Evolutionary conservation across 106 monocot genomes (phyloP), one percentile per base, ranked within the genome.

Genomic region (Ottelia alismoides): DNA sequence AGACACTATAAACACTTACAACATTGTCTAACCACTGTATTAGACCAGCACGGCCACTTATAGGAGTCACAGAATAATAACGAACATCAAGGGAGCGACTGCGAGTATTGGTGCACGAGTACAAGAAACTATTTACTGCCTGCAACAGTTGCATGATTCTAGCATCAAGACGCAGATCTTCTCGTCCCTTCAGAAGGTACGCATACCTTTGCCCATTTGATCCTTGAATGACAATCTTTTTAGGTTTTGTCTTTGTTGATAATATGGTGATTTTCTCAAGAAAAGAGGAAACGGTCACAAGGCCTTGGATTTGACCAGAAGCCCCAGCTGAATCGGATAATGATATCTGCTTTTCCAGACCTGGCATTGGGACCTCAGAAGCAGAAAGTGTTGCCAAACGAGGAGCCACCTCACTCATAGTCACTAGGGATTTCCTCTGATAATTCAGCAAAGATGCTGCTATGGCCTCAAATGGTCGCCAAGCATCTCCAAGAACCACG

Each of bases 21-120:
- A 86, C 85, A 62, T 98, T 85, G 53, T 90, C 85, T 19, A 98
- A 89, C 98, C 98, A 98, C 76, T 80, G 98, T 48, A 98, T 98
- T 43, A 98, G 69, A 67, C 98, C 98, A 65, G 98, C 98, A 35
- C 77, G 65, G 23, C 79, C 89, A 75, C 85, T 98, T 27, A 98
- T 85, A 72, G 98, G 98, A 45, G 98, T 98, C 26, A 98, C 98
- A 26, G 98, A 90, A 52, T 98, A 98, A 66, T 80, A 86, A 25
- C 90, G 79, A 43, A 90, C 62, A 26, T 67, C 64, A 70, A 90
- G 76, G 25, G 70, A 77, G 53, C 63, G 61, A 31, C 74, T 64
- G 30, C 25, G 48, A 26, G 75, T 67, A 59, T 83, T 66, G 62
- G 45, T 26, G 25, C 52, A 82, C 57, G 90, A 83, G 51, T 52